Conservation (phyloP, 164 flowering plant species). For the Paratinospora sagittata region DNA sequence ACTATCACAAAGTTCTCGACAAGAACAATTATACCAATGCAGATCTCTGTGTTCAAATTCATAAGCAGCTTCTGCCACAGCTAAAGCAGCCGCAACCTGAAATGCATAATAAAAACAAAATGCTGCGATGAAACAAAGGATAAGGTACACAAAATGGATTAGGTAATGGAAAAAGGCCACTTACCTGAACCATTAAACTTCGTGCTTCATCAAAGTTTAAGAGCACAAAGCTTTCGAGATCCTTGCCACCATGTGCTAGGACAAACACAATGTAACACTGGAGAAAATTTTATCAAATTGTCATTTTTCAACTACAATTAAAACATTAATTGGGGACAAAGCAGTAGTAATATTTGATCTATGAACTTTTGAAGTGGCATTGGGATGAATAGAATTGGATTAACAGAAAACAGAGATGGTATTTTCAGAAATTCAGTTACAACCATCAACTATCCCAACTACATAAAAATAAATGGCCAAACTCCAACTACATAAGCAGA, state of each 20-base stretch:
- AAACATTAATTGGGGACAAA: background rate
- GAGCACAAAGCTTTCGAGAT: constrained; percentile 90
- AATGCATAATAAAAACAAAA: background rate
- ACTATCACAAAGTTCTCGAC: no score
- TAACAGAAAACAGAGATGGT: no score
- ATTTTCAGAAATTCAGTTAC: background rate
- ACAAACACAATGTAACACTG: constrained; percentile 85
- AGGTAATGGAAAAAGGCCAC: constrained; percentile 3
- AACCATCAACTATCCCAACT: background rate
- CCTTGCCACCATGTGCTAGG: constrained; percentile 81
- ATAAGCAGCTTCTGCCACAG: constrained; percentile 88
- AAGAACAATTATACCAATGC: constrained; percentile 61
- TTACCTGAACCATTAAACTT: constrained; percentile 18
- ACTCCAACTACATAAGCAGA: background rate
- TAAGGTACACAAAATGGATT: background rate
- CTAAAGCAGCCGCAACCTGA: constrained; percentile 83
- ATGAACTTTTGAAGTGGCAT: background rate
- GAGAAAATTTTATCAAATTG: constrained; percentile 17
- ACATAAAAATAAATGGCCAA: no score
- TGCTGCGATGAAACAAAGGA: background rate
- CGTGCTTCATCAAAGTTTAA: constrained; percentile 30
- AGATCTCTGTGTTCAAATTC: constrained; percentile 96
- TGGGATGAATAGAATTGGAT: background rate
- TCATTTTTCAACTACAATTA: background rate
- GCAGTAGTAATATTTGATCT: background rate